These are phyloP conservation scores for Rhizoclosmatium hyalinum DNA, from an alignment of 371 early-diverging fungal species.

Conservation along the genomic window DNA sequence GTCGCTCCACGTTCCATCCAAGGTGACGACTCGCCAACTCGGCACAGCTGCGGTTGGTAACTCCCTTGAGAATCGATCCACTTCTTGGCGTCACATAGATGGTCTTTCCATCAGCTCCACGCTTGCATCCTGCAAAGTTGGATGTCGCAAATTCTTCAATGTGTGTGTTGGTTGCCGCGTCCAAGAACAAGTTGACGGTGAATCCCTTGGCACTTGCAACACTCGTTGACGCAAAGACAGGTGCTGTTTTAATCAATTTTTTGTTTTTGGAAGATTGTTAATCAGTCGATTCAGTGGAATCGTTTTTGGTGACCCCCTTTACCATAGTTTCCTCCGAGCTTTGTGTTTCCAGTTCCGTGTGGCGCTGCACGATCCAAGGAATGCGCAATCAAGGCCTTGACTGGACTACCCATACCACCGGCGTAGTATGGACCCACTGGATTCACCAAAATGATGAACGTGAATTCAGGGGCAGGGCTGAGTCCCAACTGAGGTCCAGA, in stretches of 20 bases:
- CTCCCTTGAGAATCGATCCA: conserved; percentile 69
- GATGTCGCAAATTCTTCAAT: conserved; percentile 85
- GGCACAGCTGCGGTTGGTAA: conserved; percentile 74
- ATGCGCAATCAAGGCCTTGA: conserved; percentile 72
- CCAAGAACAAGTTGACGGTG: conserved; percentile 76
- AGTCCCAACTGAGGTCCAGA: conserved; percentile 75
- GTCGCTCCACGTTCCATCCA: conserved; percentile 74
- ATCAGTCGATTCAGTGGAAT: too few relatives aligned
- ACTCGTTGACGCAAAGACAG: conserved; percentile 59
- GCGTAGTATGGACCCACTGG: conserved; percentile 69
- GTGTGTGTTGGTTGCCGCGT: conserved; percentile 68
- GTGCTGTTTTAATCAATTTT: conserved; percentile 2
- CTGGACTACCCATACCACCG: conserved; percentile 70
- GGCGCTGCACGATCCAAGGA: conserved; percentile 73
- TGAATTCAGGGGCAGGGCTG: conserved; percentile 68
- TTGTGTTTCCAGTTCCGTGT: conserved; percentile 66
- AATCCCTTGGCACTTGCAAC: conserved; percentile 70
- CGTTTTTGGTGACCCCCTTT: background rate
- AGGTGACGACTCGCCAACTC: conserved; percentile 67
- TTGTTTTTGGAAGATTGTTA: too few relatives aligned
- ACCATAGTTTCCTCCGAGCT: conserved; percentile 81
- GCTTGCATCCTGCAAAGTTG: conserved; percentile 77
- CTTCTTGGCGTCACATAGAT: conserved; percentile 77
- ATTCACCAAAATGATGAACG: conserved; percentile 73
- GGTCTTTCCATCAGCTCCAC: conserved; percentile 56